Conservation (phyloP, 2,329 filamentous ascomycete genomes). For the Aureobasidium sp. region DNA sequence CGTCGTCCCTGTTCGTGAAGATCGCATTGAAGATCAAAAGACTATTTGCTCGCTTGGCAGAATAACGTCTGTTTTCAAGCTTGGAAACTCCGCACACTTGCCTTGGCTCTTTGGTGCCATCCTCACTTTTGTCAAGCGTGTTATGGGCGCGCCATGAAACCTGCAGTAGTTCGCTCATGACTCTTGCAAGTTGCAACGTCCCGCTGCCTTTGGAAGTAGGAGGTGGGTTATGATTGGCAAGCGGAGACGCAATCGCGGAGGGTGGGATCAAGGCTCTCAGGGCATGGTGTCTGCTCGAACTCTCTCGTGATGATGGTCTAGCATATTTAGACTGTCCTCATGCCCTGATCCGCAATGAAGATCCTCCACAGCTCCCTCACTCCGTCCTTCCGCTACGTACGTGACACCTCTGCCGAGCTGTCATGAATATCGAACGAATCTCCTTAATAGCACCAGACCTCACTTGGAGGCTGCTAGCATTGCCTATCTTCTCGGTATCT, state of each 20-base stretch:
- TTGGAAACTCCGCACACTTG: background rate
- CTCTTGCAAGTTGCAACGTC: slow-evolving; percentile 6
- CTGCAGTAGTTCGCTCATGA: slow-evolving; percentile 9
- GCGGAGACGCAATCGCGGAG: background rate
- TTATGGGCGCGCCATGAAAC: background rate
- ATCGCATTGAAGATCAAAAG: slow-evolving; percentile 5
- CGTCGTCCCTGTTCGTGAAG: background rate
- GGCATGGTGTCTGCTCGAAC: background rate
- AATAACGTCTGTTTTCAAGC: background rate
- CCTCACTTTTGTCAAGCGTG: background rate
- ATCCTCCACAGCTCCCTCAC: background rate
- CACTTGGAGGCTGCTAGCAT: background rate
- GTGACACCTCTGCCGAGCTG: background rate
- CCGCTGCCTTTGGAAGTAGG: background rate
- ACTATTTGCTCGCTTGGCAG: slow-evolving; percentile 1
- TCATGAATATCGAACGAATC: background rate
- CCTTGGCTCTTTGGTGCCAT: background rate
- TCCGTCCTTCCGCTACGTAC: background rate
- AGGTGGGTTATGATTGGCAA: background rate
- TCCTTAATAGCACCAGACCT: background rate
- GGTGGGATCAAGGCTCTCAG: background rate
- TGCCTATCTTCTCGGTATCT: background rate
- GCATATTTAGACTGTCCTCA: slow-evolving; percentile 7
- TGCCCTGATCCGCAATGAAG: background rate
- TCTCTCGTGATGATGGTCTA: background rate